Conservation (phyloP, 176 grass and related monocot species). For the Raddia distichophylla region DNA sequence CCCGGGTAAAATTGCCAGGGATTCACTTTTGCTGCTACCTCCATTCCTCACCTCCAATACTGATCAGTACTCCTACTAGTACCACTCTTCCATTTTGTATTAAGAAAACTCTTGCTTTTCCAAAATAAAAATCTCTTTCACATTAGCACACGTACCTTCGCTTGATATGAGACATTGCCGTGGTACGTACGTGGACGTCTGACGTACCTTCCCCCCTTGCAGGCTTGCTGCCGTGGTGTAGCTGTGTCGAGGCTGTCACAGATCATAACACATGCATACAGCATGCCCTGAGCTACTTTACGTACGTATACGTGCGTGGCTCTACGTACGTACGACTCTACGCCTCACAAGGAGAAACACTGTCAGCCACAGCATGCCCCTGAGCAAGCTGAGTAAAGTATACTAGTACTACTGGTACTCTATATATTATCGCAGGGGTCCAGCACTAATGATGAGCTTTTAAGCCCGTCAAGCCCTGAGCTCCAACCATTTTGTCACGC, state of each 20-base stretch:
- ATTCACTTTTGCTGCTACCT: conserved; percentile 4
- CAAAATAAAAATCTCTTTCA: not conserved
- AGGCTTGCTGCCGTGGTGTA: not conserved
- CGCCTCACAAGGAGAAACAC: not conserved
- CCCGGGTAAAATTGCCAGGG: not conserved
- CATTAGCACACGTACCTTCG: not conserved
- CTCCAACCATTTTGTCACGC: conserved; percentile 55
- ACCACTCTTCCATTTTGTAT: too few species aligned
- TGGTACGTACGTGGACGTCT: too few species aligned
- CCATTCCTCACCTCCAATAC: too few species aligned
- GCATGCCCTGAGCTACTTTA: not conserved
- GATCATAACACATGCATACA: too few species aligned
- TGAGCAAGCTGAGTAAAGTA: not conserved
- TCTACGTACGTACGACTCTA: not conserved
- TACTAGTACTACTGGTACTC: too few species aligned
- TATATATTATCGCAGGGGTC: conserved; percentile 2
- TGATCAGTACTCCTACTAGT: too few species aligned
- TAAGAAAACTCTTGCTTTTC: not conserved
- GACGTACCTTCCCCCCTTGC: too few species aligned
- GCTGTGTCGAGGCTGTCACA: too few species aligned
- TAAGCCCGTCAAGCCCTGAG: conserved; percentile 28
- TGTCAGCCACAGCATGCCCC: not conserved
- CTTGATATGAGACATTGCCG: not conserved
- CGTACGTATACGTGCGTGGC: not conserved
- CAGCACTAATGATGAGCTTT: conserved; percentile 50